Evolutionary conservation across 495 filamentous ascomycete species (phyloP).

Genomic region (Hypomontagnella submonticulosa): DNA sequence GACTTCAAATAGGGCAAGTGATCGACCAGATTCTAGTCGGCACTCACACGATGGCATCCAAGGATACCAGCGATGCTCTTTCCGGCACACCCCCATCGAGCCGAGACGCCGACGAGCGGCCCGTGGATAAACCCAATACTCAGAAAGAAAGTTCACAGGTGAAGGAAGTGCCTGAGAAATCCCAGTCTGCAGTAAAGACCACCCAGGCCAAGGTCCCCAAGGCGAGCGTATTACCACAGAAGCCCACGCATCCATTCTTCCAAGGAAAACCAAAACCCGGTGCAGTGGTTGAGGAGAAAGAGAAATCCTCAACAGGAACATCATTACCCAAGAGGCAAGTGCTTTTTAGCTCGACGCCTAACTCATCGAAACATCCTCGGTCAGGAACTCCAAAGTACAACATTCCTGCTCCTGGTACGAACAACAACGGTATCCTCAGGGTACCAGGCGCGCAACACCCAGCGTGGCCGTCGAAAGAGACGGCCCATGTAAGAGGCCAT

Average conservation of each 20-base stretch:
- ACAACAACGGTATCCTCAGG: slow-evolving; percentile 54
- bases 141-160: neutral
- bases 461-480: slow-evolving; percentile 75
- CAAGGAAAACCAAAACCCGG: slow-evolving; percentile 52
- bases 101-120: slow-evolving; percentile 13
- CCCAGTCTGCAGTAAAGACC: slow-evolving; percentile 40
- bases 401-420: slow-evolving; percentile 49
- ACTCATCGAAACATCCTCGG: slow-evolving; percentile 46
- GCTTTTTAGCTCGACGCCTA: slow-evolving; percentile 50
- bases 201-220: neutral
- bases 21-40: slow-evolving; percentile 50
- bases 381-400: slow-evolving; percentile 24
- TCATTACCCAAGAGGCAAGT: slow-evolving; percentile 38
- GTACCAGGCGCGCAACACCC: slow-evolving; percentile 69
- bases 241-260: slow-evolving; percentile 87
- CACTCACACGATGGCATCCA: slow-evolving; percentile 22
- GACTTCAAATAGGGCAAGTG: slow-evolving; percentile 46
- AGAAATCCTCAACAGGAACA: slow-evolving; percentile 26
- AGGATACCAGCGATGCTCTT: neutral
- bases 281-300: slow-evolving; percentile 24
- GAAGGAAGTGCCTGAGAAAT: neutral
- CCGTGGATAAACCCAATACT: neutral
- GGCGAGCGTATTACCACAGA: slow-evolving; percentile 54
- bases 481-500: slow-evolving; percentile 67
- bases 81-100: slow-evolving; percentile 27